Evolutionary conservation across 768 basidiomycete species (phyloP), one percentile per base, ranked within the genome.

Genomic region (Tulasnella sp.): DNA sequence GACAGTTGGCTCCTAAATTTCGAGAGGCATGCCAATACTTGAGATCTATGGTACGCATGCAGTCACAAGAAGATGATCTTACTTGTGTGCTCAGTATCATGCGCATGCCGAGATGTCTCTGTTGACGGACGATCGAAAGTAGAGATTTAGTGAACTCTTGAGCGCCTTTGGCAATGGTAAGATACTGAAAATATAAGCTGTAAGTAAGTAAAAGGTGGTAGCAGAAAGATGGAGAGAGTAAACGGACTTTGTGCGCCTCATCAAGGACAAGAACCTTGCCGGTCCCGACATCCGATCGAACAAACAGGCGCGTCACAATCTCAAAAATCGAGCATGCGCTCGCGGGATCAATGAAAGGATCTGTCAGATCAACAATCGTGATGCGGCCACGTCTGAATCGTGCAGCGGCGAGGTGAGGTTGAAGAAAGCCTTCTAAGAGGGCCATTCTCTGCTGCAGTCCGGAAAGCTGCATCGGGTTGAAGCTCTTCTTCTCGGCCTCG

Each of bases 311-410:
- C 0, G 78, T 75, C 1, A 87, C 68, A 8, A 87, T 84, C 57
- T 87, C 83, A 56, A 87, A 87, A 2, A 87, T 66, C 0, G 79
- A 78, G 62, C 84, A 85, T 1, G 85, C 85, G 1, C 82, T 78
- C 0, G 73, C 73, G 1, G 81, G 69, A 64, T 87, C 84, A 34
- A 60, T 51, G 63, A 86, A 87, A 0, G 85, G 83, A 58, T 85
- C 85, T 0, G 85, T 84, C 0, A 86, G 71, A 61, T 87, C 85
- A 2, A 86, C 66, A 9, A 87, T 81, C 0, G 83, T 85, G 3
- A 87, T 61, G 59, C 80, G 77, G 0, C 84, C 84, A 0, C 75
- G 63, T 0, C 66, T 70, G 63, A 86, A 87, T 0, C 81, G 77
- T 31, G 25, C 1, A 19, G 4, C n/a, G 49, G 57, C 17, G 60